Conservation (phyloP, 257 asterid species). For the Ballota nigra region DNA sequence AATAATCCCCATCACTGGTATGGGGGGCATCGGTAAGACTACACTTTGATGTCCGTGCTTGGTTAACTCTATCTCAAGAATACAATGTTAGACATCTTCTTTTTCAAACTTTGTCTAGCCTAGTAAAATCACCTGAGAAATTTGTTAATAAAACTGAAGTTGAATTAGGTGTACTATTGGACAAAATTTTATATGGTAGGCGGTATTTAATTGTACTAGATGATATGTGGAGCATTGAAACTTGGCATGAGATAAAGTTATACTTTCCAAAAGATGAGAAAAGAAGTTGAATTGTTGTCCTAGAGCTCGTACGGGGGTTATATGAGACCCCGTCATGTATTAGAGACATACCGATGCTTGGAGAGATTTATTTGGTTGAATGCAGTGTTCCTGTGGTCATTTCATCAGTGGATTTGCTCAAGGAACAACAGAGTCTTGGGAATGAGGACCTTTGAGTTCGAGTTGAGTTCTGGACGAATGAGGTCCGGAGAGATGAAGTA, state of each 20-base stretch:
- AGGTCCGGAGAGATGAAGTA: too few species aligned
- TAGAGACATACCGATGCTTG: too few species aligned
- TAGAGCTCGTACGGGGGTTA: not conserved
- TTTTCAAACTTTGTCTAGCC: not conserved
- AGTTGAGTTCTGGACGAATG: too few species aligned
- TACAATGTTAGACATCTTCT: not conserved
- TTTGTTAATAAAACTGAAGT: not conserved
- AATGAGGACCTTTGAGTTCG: too few species aligned
- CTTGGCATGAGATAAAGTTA: not conserved
- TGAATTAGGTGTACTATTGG: not conserved
- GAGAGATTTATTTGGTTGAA: too few species aligned
- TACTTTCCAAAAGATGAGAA: not conserved
- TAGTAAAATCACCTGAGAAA: not conserved
- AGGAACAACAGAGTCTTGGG: too few species aligned
- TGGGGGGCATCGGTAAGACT: not conserved
- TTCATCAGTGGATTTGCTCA: too few species aligned
- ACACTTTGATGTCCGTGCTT: not conserved
- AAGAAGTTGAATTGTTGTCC: not conserved
- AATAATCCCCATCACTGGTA: not conserved
- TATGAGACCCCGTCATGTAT: not conserved
- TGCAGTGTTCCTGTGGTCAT: too few species aligned
- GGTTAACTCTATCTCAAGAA: not conserved
- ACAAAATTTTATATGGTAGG: not conserved
- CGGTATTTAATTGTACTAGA: not conserved
- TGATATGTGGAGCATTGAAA: not conserved